Percentiles rank a stretch among this genome's conserved stretches.
These are phyloP conservation scores for Manihot esculenta DNA, from an alignment of 441 rosid genomes.

Conservation along the genomic window DNA sequence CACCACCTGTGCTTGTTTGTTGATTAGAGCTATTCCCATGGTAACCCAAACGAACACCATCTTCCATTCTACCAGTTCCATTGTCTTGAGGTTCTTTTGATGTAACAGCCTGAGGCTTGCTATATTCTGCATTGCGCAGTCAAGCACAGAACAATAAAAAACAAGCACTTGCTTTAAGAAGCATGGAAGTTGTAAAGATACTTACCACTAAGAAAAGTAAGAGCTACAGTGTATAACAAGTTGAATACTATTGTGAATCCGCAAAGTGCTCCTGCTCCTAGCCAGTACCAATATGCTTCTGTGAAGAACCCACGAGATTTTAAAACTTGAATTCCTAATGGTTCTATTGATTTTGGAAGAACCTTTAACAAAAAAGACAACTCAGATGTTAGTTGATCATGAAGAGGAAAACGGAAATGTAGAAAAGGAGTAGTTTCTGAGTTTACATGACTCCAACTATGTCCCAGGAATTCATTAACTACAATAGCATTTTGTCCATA, in stretches of 20 bases:
- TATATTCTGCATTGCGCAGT: slow-evolving; percentile 49
- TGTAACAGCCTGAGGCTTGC: slow-evolving; percentile 51
- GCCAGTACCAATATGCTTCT: slow-evolving; percentile 66
- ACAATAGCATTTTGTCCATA: slow-evolving; percentile 74
- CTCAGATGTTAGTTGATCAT: not conserved
- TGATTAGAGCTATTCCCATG: not conserved
- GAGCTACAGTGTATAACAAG: slow-evolving; percentile 48
- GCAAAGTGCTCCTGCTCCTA: slow-evolving; percentile 53
- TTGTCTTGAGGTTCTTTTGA: slow-evolving; percentile 36
- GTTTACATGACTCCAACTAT: slow-evolving; percentile 67
- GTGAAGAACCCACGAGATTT: slow-evolving; percentile 59
- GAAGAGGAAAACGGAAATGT: not conserved
- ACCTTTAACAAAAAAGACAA: slow-evolving; percentile 24
- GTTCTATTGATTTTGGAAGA: slow-evolving; percentile 36
- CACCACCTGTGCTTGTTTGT: slow-evolving; percentile 9
- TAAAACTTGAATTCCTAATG: slow-evolving; percentile 55
- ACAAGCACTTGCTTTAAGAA: not conserved
- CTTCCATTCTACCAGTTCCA: slow-evolving; percentile 12
- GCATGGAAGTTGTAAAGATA: not conserved
- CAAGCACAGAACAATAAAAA: not conserved
- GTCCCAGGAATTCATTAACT: slow-evolving; percentile 80
- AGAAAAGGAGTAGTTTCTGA: not conserved
- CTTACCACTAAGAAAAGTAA: slow-evolving; percentile 56
- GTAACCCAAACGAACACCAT: not conserved
- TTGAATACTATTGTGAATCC: slow-evolving; percentile 57